Base-by-base conservation (phyloP, 768 basidiomycete genomes). In the Exidia glandulosa region DNA sequence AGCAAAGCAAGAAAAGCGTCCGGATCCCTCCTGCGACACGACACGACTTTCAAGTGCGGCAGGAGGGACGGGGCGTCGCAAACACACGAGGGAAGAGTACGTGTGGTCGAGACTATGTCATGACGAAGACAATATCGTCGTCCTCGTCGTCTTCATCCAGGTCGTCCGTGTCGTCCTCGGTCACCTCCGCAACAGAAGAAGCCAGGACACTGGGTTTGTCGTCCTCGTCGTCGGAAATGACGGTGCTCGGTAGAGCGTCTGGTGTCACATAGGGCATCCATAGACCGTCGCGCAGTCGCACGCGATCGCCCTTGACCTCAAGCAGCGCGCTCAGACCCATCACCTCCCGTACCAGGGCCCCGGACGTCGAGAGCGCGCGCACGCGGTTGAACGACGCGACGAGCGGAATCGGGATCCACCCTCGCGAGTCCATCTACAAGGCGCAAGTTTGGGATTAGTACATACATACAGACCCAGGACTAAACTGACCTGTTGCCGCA, bases 381-480 rank as follows among this genome's bases (percentile, higher is more conserved):
- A 95, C 81, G 45, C 94, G 86, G 66, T 89, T 90, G 78, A 96
- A 97, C 12, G 90, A 89, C 1, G 90, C 87, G 60, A 97, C 79
- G 57, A 93, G 74, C 14, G 80, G 65, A 52, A 94, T 87, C 12
- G 86, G 81, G 57, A 97, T 85, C 90, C 90, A 97, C 10, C 94
- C 94, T 60, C 80, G 75, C 3, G 81, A 77, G 70, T 96, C 92
- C 94, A 97, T 94, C 93, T 95, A 66, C 25, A 34, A 27, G 23
- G n/a, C n/a, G n/a, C n/a, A n/a, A n/a, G n/a, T n/a, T n/a, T n/a
- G 30, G 25, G 23, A 56, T 48, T 30, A 30, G 58, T 52, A 23
- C 27, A 59, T 29, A 64, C 62, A 14, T 27, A 19, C 41, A 10
- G 12, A 45, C 54, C 32, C 16, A 32, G 32, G n/a, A 14, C 33